These are phyloP conservation scores for Lasiodiplodia sp. DNA, from an alignment of 2,329 filamentous ascomycete genomes.

Conservation along the genomic window DNA sequence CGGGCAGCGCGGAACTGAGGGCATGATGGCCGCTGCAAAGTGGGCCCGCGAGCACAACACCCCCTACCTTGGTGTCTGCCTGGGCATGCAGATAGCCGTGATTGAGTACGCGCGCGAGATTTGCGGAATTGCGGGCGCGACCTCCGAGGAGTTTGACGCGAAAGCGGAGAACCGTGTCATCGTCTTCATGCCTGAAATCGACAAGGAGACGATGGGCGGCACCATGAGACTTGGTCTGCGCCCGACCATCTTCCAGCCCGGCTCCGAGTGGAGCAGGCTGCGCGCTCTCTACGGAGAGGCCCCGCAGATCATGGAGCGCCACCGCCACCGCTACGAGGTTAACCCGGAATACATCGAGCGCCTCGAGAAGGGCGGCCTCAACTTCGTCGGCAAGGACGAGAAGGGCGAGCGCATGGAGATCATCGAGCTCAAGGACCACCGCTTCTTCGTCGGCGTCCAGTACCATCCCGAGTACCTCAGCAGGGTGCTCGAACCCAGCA, in stretches of 20 bases:
- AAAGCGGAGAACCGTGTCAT: constrained; percentile 73
- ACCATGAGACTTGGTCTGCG: constrained; percentile 86
- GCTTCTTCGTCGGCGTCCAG: constrained; percentile 85
- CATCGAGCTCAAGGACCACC: constrained; percentile 81
- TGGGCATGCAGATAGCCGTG: constrained; percentile 92
- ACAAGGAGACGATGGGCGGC: constrained; percentile 78
- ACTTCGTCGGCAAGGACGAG: constrained; percentile 82
- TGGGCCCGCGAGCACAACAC: constrained; percentile 84
- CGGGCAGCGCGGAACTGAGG: constrained; percentile 80
- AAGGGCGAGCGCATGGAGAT: constrained; percentile 82
- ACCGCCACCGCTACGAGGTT: constrained; percentile 90
- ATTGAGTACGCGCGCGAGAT: constrained; percentile 85
- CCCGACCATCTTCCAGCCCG: constrained; percentile 75
- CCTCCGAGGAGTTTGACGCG: constrained; percentile 65
- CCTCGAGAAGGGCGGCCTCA: constrained; percentile 73
- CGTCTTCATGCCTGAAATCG: constrained; percentile 91
- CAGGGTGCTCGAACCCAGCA: constrained; percentile 75
- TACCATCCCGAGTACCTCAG: constrained; percentile 88
- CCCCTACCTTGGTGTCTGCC: constrained; percentile 87
- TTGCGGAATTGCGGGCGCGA: constrained; percentile 67
- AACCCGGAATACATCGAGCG: constrained; percentile 78
- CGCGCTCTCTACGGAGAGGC: constrained; percentile 73
- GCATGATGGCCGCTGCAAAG: constrained; percentile 87
- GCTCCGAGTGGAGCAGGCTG: constrained; percentile 79
- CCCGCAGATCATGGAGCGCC: constrained; percentile 68